Evolutionary conservation across 164 flowering plant genomes (phyloP).

Genomic region (Nymphaea thermarum): DNA sequence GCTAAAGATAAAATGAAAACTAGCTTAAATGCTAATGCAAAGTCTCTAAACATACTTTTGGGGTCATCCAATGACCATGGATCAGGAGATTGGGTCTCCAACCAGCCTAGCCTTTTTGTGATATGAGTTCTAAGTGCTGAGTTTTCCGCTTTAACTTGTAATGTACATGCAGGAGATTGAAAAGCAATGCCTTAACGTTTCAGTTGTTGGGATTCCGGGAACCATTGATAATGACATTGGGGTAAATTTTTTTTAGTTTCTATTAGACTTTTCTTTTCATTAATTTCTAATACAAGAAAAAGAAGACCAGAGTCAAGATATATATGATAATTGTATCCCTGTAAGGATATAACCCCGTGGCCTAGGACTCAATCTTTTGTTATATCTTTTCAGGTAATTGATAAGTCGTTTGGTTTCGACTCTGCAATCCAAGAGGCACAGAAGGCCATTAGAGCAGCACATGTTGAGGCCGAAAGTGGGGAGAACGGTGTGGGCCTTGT

Average conservation of each 20-base stretch:
- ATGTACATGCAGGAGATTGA: constrained; percentile 39
- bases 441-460: constrained; percentile 86
- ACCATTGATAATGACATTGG: constrained; percentile 85
- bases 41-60: too few relatives aligned
- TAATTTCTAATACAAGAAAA: too few relatives aligned
- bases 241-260: constrained; percentile 15
- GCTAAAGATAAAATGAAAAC: too few relatives aligned
- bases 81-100: too few relatives aligned
- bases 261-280: too few relatives aligned
- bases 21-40: too few relatives aligned
- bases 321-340: too few relatives aligned
- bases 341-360: too few relatives aligned
- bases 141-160: background rate
- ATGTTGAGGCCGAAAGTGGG: constrained; percentile 67
- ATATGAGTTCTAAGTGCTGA: background rate
- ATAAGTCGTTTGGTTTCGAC: constrained; percentile 89
- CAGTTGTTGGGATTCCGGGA: constrained; percentile 71
- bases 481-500: constrained; percentile 86
- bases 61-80: too few relatives aligned
- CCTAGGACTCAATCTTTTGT: background rate
- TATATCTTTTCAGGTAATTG: constrained; percentile 48
- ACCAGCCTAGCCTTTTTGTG: too few relatives aligned
- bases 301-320: too few relatives aligned
- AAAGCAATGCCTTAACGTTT: constrained; percentile 57
- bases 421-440: constrained; percentile 92